Evolutionary conservation across 495 filamentous ascomycete species (phyloP).

Genomic region (Tricharina praecox): DNA sequence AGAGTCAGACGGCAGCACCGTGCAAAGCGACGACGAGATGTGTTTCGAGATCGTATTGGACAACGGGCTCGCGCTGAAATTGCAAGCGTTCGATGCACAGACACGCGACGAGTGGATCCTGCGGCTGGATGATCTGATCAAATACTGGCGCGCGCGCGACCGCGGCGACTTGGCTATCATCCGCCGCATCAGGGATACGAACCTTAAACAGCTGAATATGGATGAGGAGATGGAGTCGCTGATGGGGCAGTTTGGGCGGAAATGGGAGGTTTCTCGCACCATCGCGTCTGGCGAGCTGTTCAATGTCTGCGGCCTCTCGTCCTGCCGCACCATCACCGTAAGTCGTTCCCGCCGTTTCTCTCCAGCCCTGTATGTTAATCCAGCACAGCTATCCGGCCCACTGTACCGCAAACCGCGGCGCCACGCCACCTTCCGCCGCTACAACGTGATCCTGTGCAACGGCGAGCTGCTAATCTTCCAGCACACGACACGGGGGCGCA

Average conservation of each 20-base stretch:
- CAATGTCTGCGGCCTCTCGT: conserved; percentile 50
- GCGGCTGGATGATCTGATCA: conserved; percentile 40
- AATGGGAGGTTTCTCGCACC: conserved; percentile 57
- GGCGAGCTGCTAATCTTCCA: conserved; percentile 51
- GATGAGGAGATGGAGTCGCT: conserved; percentile 55
- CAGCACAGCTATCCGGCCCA: conserved; percentile 44
- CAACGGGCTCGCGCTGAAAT: conserved; percentile 46
- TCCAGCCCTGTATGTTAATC: too few species aligned
- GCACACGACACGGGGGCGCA: conserved; percentile 36
- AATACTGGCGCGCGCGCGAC: conserved; percentile 49
- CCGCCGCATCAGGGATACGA: conserved; percentile 40
- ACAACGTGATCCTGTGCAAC: conserved; percentile 44
- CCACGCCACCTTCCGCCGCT: conserved; percentile 45
- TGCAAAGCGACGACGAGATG: background rate
- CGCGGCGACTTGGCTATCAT: conserved; percentile 40
- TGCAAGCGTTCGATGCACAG: conserved; percentile 36
- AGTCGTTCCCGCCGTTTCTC: too few species aligned
- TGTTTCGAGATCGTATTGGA: conserved; percentile 45
- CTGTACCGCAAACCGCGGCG: conserved; percentile 52
- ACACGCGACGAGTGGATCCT: conserved; percentile 51
- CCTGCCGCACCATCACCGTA: conserved; percentile 49
- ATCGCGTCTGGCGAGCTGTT: conserved; percentile 49
- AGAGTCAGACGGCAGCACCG: background rate
- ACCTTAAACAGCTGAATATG: conserved; percentile 46
- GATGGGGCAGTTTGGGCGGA: conserved; percentile 49